A percentile compares a stretch with the other conserved stretches of the same genome.
Evolutionary conservation across 805 yeast species (phyloP).

Genomic region (Debaryomyces maramus): DNA sequence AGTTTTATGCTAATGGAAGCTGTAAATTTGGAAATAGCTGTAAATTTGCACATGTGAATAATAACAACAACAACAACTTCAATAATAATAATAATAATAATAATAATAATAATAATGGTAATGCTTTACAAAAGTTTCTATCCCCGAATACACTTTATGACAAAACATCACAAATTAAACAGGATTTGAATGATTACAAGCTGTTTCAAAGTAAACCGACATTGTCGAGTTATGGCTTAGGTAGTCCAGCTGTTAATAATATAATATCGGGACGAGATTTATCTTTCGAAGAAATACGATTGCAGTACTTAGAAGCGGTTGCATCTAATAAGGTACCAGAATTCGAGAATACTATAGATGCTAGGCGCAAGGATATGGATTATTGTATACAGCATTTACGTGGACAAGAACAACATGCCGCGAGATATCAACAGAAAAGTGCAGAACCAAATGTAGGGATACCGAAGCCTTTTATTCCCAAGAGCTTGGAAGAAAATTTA

Average conservation of each 20-base stretch:
- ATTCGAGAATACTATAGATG: conserved; percentile 40
- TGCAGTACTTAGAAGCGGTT: conserved; percentile 45
- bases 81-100: conserved; percentile 2
- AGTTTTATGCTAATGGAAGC: conserved; percentile 24
- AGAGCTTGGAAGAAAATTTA: conserved; percentile 28
- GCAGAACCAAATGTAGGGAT: conserved; percentile 24
- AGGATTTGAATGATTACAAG: conserved; percentile 22
- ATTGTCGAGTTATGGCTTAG: conserved; percentile 50
- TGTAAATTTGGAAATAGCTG: conserved; percentile 30
- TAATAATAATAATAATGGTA: conserved; percentile 3
- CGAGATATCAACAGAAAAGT: conserved; percentile 54
- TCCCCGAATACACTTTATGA: conserved; percentile 13
- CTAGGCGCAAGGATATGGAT: conserved; percentile 49
- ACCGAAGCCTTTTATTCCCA: conserved; percentile 31
- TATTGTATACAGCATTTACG: conserved; percentile 38
- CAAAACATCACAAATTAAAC: conserved; percentile 19
- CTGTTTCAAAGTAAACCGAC: conserved; percentile 30
- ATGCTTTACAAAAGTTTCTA: conserved; percentile 11
- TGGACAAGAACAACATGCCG: conserved; percentile 49
- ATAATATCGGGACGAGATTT: conserved; percentile 52
- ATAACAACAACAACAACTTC: background rate
- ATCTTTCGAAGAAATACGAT: conserved; percentile 54
- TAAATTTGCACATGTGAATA: conserved; percentile 21
- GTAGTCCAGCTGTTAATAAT: conserved; percentile 47
- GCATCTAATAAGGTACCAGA: conserved; percentile 33